phyloP scores from a whole-genome alignment of 805 yeast genomes.

The Spathaspora arborariae region DNA sequence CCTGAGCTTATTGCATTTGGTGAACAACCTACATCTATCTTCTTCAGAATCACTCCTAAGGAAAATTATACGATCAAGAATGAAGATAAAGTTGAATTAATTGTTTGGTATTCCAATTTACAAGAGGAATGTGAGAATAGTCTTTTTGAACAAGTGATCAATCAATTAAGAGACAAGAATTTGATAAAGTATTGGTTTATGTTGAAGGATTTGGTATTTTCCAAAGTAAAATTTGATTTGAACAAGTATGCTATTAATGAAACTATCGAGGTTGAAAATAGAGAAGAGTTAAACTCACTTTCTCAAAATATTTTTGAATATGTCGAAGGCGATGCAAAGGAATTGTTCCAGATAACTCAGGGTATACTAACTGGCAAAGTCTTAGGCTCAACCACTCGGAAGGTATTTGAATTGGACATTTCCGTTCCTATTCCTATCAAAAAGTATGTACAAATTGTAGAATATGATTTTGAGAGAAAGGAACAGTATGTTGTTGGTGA shows the following conservation, averaged over 20 bases:
- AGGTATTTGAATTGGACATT: constrained; percentile 34
- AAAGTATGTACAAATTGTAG: constrained; percentile 57
- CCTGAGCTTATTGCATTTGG: constrained; percentile 49
- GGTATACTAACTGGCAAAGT: background rate
- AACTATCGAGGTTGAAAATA: constrained; percentile 16
- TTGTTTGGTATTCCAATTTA: constrained; percentile 44
- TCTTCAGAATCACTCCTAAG: constrained; percentile 46
- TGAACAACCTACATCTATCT: constrained; percentile 66
- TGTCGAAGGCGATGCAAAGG: constrained; percentile 10
- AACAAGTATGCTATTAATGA: constrained; percentile 24
- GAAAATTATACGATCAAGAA: constrained; percentile 13
- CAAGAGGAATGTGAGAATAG: constrained; percentile 37
- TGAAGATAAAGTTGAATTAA: constrained; percentile 39
- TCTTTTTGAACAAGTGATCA: background rate
- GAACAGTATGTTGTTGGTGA: constrained; percentile 58
- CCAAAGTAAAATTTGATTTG: constrained; percentile 24
- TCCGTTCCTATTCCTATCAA: constrained; percentile 61
- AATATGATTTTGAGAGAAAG: constrained; percentile 36
- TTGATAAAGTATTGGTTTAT: constrained; percentile 20
- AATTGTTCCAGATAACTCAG: constrained; percentile 6
- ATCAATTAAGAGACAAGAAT: background rate
- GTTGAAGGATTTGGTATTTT: constrained; percentile 16
- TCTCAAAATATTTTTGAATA: constrained; percentile 12
- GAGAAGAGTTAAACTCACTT: constrained; percentile 12
- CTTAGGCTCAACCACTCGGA: background rate